Evolutionary conservation across 176 grass and related monocot genomes (phyloP).

Genomic region (Avena sativa): DNA sequence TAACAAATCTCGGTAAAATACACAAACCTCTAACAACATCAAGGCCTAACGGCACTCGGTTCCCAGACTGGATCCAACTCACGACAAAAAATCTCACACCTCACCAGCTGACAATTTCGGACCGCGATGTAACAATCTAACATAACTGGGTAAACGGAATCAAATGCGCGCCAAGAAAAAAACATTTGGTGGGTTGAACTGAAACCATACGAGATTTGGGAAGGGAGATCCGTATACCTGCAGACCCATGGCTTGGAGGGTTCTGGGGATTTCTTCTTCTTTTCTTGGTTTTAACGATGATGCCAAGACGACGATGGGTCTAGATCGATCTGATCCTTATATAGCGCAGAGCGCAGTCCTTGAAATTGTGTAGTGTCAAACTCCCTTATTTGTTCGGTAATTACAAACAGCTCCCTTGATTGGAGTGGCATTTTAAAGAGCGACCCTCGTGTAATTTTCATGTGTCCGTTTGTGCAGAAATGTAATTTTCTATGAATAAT

Average conservation of each 20-base stretch:
- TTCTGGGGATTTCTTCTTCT: not conserved
- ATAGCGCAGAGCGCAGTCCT: constrained; percentile 20
- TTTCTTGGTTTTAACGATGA: constrained; percentile 43
- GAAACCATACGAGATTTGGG: not conserved
- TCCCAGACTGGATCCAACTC: not conserved
- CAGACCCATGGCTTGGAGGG: constrained; percentile 47
- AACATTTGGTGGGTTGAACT: not conserved
- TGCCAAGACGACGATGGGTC: not conserved
- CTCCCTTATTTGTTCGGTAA: constrained; percentile 3
- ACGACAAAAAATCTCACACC: not conserved
- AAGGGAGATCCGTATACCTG: constrained; percentile 46
- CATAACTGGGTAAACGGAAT: not conserved
- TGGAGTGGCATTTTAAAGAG: not conserved
- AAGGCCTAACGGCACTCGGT: not conserved
- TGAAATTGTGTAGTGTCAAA: not conserved
- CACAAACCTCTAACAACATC: constrained; percentile 15
- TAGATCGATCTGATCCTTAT: constrained; percentile 37
- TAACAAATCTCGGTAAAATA: constrained; percentile 27
- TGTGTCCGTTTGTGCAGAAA: not conserved
- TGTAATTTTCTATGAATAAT: not conserved
- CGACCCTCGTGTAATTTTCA: not conserved
- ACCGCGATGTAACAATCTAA: not conserved
- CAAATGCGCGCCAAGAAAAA: not conserved
- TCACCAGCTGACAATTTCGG: not conserved
- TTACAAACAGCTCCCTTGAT: not conserved